Base-by-base conservation (phyloP, 2,329 filamentous ascomycete genomes). In the Stromatinia cepivora region DNA sequence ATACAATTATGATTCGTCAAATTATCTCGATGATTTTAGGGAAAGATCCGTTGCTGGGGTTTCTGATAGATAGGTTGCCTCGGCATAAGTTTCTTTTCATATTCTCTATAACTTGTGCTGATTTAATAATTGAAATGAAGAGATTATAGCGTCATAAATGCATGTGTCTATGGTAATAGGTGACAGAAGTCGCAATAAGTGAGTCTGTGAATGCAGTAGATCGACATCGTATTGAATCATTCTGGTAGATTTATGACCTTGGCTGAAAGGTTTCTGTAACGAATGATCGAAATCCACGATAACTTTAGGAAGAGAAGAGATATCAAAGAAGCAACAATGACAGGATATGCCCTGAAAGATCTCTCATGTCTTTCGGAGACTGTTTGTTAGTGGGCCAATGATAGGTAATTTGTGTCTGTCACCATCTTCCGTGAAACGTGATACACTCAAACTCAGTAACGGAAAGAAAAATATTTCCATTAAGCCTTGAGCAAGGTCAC, bases 241-340 rank as follows among this genome's bases (percentile, higher is more conserved):
- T 67, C 46, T 61, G 54, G 28, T 58, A 61, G 54, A 28, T 67
- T 48, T 34, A 67, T 61, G 53, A 50, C 65, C 65, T 67, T 67
- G 65, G 54, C 65, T 48, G 45, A 42, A 54, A 52, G 39, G 31
- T 50, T 50, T 50, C 45, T 52, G 17, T n/a, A 67, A 61, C 65
- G 34, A 61, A 61, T 67, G 65, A 67, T 52, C n/a, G 53, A 52
- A 67, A 61, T 61, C 54, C 65, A 67, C 65, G 65, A 67, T 50
- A 61, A 50, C 65, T 36, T 50, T 17, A 50, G 15, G 39, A 57
- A 61, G 42, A 67, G 34, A 62, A 48, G 54, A 45, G 45, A 50
- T n/a, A 42, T 34, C 4, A 34, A 36, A 67, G 65, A 67, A 31
- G 65, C 45, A 67, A 39, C 20, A 36, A 67, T 61, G 54, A 39